Evolutionary conservation across 1,284 basidiomycete species (phyloP).

Genomic region (Sparassis latifolia): DNA sequence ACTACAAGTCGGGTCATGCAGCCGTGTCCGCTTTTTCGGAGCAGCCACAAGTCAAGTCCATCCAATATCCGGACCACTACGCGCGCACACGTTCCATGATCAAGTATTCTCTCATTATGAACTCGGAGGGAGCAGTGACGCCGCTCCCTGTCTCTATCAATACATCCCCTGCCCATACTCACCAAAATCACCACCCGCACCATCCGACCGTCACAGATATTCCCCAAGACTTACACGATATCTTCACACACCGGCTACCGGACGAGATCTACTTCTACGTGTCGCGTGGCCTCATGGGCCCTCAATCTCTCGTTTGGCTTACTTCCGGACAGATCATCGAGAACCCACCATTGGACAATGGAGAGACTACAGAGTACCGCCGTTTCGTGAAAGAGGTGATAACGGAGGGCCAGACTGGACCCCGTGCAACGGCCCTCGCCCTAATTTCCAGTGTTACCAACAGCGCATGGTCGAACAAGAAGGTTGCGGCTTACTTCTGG

Average conservation of each 20-base stretch:
- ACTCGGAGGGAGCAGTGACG: slow-evolving; percentile 83
- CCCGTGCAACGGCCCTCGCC: slow-evolving; percentile 85
- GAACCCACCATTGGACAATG: slow-evolving; percentile 88
- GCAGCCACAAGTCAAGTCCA: slow-evolving; percentile 70
- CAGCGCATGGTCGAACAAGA: slow-evolving; percentile 73
- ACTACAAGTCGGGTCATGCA: slow-evolving; percentile 81
- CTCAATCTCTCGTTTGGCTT: slow-evolving; percentile 87
- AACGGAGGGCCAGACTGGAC: slow-evolving; percentile 88
- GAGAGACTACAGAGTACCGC: slow-evolving; percentile 91
- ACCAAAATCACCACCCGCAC: slow-evolving; percentile 50
- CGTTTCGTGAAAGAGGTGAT: slow-evolving; percentile 94
- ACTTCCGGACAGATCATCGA: slow-evolving; percentile 84
- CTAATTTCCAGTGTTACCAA: slow-evolving; percentile 76
- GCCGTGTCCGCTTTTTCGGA: slow-evolving; percentile 76
- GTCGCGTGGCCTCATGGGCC: slow-evolving; percentile 84
- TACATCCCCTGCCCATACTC: slow-evolving; percentile 40
- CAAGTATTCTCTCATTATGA: slow-evolving; percentile 88
- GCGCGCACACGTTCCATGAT: slow-evolving; percentile 89
- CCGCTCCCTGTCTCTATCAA: slow-evolving; percentile 80
- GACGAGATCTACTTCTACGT: slow-evolving; percentile 97
- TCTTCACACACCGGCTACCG: slow-evolving; percentile 92
- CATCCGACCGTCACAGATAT: slow-evolving; percentile 82
- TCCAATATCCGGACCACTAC: slow-evolving; percentile 82
- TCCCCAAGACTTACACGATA: slow-evolving; percentile 87
- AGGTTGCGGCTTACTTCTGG: slow-evolving; percentile 72